These are phyloP conservation scores for Westerdykella ornata DNA, from an alignment of 2,329 filamentous ascomycete species.

Conservation along the genomic window DNA sequence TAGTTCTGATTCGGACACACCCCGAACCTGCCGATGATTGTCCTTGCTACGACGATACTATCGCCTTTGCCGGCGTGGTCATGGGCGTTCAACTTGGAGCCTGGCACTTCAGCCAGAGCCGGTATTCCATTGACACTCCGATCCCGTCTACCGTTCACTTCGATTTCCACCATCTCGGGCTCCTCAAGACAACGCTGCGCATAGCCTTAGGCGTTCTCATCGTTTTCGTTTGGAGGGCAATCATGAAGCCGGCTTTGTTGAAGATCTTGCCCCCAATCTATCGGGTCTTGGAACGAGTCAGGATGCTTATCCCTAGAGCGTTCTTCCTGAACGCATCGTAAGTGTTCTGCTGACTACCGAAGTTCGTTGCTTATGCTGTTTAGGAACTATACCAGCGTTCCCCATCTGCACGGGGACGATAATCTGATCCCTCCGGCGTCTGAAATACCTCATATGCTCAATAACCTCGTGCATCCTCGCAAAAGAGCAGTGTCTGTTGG, in stretches of 20 bases:
- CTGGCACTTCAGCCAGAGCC: constrained; percentile 69
- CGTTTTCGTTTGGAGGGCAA: constrained; percentile 83
- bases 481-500: constrained; percentile 82
- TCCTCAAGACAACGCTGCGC: constrained; percentile 56
- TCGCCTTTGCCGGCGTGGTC: constrained; percentile 84
- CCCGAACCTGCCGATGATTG: constrained; percentile 96
- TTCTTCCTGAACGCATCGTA: constrained; percentile 85
- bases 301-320: constrained; percentile 72
- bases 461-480: constrained; percentile 72
- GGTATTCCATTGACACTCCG: constrained; percentile 47
- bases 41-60: constrained; percentile 93
- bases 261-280: constrained; percentile 77
- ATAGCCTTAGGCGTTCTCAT: constrained; percentile 73
- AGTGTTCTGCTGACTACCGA: constrained; percentile 15
- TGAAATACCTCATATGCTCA: constrained; percentile 75
- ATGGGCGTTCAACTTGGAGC: constrained; percentile 76
- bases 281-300: constrained; percentile 71
- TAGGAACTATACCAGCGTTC: constrained; percentile 76
- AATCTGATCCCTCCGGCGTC: constrained; percentile 87
- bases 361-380: neutral
- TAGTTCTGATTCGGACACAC: constrained; percentile 77
- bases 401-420: constrained; percentile 64
- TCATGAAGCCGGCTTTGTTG: constrained; percentile 78
- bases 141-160: constrained; percentile 58
- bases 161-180: constrained; percentile 59